These are phyloP conservation scores for Endothia cerciana DNA, from an alignment of 2,329 filamentous ascomycete species.

Conservation along the genomic window DNA sequence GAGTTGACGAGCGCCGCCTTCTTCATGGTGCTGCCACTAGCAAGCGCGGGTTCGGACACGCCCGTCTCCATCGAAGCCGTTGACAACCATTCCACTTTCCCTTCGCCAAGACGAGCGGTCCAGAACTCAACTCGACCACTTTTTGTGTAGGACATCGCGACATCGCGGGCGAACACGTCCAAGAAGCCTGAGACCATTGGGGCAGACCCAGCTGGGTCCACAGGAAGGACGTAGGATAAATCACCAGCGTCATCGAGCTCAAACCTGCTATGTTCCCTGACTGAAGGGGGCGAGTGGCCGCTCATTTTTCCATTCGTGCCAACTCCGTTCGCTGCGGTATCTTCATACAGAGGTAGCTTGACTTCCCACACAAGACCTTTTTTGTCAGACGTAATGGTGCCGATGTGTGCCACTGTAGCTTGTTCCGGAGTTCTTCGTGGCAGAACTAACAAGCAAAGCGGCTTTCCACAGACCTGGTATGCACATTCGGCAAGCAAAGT, in stretches of 20 bases:
- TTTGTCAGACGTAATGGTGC: conserved; percentile 80
- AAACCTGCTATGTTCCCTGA: conserved; percentile 74
- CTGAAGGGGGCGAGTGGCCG: conserved; percentile 41
- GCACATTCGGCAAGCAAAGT: conserved; percentile 59
- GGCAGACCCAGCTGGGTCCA: conserved; percentile 81
- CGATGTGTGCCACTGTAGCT: conserved; percentile 68
- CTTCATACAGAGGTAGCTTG: conserved; percentile 55
- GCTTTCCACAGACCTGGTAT: conserved; percentile 69
- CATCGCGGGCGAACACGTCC: conserved; percentile 83
- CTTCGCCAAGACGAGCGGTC: conserved; percentile 75
- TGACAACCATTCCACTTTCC: conserved; percentile 76
- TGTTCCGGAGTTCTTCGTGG: conserved; percentile 63
- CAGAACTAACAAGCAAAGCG: conserved; percentile 78
- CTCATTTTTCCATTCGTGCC: conserved; percentile 35
- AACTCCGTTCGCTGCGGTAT: conserved; percentile 29
- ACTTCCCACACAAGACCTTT: conserved; percentile 83
- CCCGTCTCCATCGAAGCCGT: conserved; percentile 83
- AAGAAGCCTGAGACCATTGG: conserved; percentile 76
- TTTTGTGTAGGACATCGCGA: conserved; percentile 82
- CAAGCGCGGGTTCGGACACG: conserved; percentile 71
- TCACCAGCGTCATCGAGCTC: conserved; percentile 64
- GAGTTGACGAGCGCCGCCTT: conserved; percentile 84
- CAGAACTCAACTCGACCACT: conserved; percentile 79
- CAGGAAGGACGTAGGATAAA: conserved; percentile 72
- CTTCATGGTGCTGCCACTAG: conserved; percentile 83